A percentile compares a stretch with the other conserved stretches of the same genome.
Conservation (phyloP, 495 filamentous ascomycete genomes). For the Achaetomiella virescens region DNA sequence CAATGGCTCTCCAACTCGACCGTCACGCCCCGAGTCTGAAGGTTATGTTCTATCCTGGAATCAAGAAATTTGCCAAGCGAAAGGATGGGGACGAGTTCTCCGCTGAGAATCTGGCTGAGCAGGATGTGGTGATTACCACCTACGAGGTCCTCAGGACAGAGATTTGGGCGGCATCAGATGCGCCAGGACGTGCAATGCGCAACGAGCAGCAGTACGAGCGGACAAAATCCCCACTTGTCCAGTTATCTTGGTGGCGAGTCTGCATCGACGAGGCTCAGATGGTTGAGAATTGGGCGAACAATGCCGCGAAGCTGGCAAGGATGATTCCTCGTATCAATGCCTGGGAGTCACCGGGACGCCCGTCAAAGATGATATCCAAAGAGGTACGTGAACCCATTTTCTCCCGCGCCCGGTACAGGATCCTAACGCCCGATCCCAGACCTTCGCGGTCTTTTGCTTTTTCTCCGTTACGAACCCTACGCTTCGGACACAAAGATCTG, state of each 20-base stretch:
- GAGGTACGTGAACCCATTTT: constrained; percentile 16
- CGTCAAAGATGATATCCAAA: constrained; percentile 65
- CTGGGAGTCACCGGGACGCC: constrained; percentile 95
- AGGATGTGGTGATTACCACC: constrained; percentile 82
- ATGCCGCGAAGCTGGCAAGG: constrained; percentile 72
- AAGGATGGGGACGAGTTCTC: constrained; percentile 29
- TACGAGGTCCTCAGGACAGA: constrained; percentile 73
- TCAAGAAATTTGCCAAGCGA: constrained; percentile 34
- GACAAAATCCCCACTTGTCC: constrained; percentile 65
- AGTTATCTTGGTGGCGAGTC: constrained; percentile 85
- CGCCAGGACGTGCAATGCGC: constrained; percentile 60
- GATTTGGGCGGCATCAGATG: constrained; percentile 63
- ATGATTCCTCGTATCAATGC: constrained; percentile 77
- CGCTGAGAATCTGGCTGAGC: constrained; percentile 45
- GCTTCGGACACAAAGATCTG: constrained; percentile 55
- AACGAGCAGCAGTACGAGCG: constrained; percentile 59
- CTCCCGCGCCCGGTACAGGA: too few species aligned
- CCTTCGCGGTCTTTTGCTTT: constrained; percentile 66
- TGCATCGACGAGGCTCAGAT: constrained; percentile 95
- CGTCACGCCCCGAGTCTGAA: constrained; percentile 48
- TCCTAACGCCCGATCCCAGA: constrained; percentile 31
- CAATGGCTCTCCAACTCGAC: constrained; percentile 79
- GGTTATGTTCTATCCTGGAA: constrained; percentile 42
- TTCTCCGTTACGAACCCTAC: constrained; percentile 76
- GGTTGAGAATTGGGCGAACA: constrained; percentile 80